A percentile compares a stretch with the other conserved stretches of the same genome.
phyloP scores from a whole-genome alignment of 2,329 filamentous ascomycete genomes.

The Fusarium redolens region DNA sequence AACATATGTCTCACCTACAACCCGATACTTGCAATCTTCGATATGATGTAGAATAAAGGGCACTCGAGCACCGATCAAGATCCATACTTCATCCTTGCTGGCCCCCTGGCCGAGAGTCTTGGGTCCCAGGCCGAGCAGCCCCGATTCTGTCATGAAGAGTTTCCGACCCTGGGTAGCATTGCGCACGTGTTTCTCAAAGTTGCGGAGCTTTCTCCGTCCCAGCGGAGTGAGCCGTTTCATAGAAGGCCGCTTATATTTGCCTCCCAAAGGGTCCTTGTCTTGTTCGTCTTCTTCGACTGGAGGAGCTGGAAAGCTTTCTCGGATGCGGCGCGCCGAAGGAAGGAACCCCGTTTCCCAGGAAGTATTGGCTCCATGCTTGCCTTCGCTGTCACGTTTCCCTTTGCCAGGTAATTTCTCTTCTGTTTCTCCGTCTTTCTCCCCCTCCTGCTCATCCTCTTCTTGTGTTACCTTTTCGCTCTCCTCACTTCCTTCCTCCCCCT shows the following conservation, averaged over 20 bases:
- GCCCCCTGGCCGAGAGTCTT: not conserved
- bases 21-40: not conserved
- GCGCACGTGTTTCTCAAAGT: not conserved
- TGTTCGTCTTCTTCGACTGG: not conserved
- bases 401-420: not conserved
- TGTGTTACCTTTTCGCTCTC: not conserved
- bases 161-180: not conserved
- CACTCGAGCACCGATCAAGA: not conserved
- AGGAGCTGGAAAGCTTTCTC: not conserved
- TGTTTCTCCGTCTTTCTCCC: not conserved
- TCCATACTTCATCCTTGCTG: not conserved
- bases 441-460: not conserved
- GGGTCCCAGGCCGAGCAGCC: not conserved
- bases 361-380: rapidly evolving
- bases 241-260: not conserved
- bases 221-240: not conserved
- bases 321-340: not conserved
- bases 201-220: not conserved
- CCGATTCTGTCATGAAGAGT: not conserved
- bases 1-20: not conserved
- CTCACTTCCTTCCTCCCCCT: not conserved
- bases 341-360: not conserved
- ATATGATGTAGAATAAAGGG: not conserved
- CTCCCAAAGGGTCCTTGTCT: not conserved
- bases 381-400: not conserved